phyloP scores from a whole-genome alignment of 2,329 filamentous ascomycete genomes.

The Aureobasidium uvarum region DNA sequence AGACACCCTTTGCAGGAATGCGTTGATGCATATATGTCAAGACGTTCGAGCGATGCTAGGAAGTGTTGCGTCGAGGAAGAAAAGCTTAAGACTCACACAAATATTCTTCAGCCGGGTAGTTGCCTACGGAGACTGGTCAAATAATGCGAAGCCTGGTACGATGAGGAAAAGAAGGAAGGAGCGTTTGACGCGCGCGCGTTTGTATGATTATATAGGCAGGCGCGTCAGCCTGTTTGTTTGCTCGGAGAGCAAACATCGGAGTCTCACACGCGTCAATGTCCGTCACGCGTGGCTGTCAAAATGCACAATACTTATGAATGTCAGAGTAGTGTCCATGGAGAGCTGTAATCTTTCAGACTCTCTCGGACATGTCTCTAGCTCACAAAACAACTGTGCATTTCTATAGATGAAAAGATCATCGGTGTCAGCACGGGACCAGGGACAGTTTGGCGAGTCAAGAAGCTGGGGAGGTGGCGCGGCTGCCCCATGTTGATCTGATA shows the following conservation, averaged over 20 bases:
- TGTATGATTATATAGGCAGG: background rate
- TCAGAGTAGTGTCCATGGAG: background rate
- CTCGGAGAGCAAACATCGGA: background rate
- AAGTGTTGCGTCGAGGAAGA: background rate
- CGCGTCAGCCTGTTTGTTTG: background rate
- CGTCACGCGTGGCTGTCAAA: background rate
- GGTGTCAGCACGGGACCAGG: background rate
- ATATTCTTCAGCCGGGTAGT: background rate
- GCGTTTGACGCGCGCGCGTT: background rate
- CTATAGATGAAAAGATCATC: background rate
- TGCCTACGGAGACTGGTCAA: background rate
- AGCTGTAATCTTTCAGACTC: background rate
- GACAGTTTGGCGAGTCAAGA: conserved; percentile 5
- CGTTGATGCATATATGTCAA: background rate
- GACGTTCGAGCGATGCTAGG: background rate
- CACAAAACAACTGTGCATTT: background rate
- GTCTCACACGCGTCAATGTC: background rate
- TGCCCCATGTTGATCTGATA: conserved; percentile 15
- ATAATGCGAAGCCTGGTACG: background rate
- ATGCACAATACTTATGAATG: background rate
- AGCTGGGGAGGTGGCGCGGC: background rate
- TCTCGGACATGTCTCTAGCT: background rate
- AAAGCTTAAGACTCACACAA: background rate
- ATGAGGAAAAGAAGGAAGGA: background rate
- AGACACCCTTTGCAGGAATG: background rate